These are phyloP conservation scores for Lactarius quietus DNA, from an alignment of 768 basidiomycete species.

Conservation along the genomic window DNA sequence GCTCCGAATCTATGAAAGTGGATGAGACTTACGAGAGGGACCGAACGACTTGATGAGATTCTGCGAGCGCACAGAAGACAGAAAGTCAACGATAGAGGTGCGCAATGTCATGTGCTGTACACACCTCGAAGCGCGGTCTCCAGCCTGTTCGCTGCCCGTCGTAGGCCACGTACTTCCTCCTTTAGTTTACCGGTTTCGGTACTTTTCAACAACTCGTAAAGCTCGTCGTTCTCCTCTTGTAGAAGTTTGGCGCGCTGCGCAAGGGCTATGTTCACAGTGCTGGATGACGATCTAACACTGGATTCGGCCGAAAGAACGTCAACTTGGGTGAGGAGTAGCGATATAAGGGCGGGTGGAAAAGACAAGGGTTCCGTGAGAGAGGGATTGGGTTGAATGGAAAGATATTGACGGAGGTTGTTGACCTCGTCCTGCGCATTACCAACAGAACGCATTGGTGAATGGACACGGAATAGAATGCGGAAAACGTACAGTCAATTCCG, in stretches of 20 bases:
- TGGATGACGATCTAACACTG: conserved; percentile 34
- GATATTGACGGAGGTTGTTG: conserved; percentile 59
- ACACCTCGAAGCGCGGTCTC: conserved; percentile 76
- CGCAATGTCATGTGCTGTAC: conserved; percentile 22
- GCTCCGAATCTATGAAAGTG: conserved; percentile 3
- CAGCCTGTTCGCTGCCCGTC: conserved; percentile 62
- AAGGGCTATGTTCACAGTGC: conserved; percentile 67
- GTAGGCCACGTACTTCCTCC: conserved; percentile 72
- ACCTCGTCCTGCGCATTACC: conserved; percentile 62
- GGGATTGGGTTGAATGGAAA: conserved; percentile 56
- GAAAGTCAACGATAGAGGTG: conserved; percentile 9
- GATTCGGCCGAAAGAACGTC: conserved; percentile 38
- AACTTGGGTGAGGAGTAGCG: conserved; percentile 67
- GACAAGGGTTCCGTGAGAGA: conserved; percentile 60
- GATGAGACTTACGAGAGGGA: conserved; percentile 61
- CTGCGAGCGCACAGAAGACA: conserved; percentile 36
- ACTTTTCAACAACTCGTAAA: conserved; percentile 69
- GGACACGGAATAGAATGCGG: not conserved
- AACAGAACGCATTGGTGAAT: conserved; percentile 9
- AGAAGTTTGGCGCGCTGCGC: conserved; percentile 67
- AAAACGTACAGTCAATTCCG: conserved; percentile 64
- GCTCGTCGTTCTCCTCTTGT: conserved; percentile 85
- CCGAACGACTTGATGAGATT: conserved; percentile 71
- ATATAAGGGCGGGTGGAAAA: conserved; percentile 66
- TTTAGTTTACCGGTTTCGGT: conserved; percentile 79